These are phyloP conservation scores for Penicillium rolfsii DNA, from an alignment of 2,329 filamentous ascomycete genomes.

Conservation along the genomic window DNA sequence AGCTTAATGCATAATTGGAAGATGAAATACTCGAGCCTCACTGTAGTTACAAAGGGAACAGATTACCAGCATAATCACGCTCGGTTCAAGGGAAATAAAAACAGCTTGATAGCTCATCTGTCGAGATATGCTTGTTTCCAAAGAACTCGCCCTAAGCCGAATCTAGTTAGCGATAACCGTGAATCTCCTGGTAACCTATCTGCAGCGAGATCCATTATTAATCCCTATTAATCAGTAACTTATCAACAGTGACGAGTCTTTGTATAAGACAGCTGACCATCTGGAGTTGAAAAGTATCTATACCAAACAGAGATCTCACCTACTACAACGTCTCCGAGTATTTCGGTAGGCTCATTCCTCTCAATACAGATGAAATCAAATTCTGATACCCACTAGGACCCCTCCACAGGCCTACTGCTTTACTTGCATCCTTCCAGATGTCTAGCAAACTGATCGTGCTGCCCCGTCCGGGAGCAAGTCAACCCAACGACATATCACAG, in stretches of 20 bases:
- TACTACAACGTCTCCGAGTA: too few relatives aligned
- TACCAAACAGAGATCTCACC: not conserved
- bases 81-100: too few relatives aligned
- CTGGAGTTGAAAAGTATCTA: not conserved
- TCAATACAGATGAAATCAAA: not conserved
- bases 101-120: not conserved
- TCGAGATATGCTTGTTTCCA: not conserved
- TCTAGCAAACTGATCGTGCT: constrained; percentile 19
- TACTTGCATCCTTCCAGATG: constrained; percentile 15
- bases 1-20: too few relatives aligned
- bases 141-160: not conserved
- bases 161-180: not conserved
- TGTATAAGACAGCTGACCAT: not conserved
- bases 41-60: too few relatives aligned
- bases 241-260: not conserved
- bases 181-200: not conserved
- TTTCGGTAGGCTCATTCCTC: not conserved
- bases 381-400: not conserved
- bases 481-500: not conserved
- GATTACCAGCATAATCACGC: too few relatives aligned
- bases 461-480: constrained; percentile 24
- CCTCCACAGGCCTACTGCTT: not conserved
- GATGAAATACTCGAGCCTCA: too few relatives aligned
- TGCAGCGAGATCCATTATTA: not conserved
- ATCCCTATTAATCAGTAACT: not conserved